Conservation (phyloP, 2,329 filamentous ascomycete genomes). For the Orbilia ellipsospora region DNA sequence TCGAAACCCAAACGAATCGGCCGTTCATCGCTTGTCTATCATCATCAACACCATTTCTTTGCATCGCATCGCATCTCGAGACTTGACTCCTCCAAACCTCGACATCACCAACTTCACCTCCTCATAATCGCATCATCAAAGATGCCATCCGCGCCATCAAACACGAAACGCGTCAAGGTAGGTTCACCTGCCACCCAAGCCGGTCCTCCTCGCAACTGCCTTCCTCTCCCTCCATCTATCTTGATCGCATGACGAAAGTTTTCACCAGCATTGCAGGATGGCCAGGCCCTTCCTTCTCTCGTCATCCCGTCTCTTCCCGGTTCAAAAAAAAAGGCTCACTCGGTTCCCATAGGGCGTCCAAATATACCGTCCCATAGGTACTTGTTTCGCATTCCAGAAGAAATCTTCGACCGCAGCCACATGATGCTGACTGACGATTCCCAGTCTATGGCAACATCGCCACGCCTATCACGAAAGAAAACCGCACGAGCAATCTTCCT, state of each 20-base stretch:
- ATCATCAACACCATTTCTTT: constrained; percentile 5
- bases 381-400: not conserved
- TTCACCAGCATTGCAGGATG: constrained; percentile 19
- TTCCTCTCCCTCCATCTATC: not conserved
- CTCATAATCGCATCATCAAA: not conserved
- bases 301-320: constrained; percentile 31
- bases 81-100: not conserved
- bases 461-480: constrained; percentile 78
- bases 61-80: constrained; percentile 5
- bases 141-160: constrained; percentile 52
- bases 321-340: constrained; percentile 6
- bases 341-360: constrained; percentile 53
- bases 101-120: constrained; percentile 3
- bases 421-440: too few relatives aligned
- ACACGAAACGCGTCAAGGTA: constrained; percentile 55
- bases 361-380: constrained; percentile 57
- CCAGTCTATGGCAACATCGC: constrained; percentile 75
- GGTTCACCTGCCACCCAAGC: constrained; percentile 17
- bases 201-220: constrained; percentile 2
- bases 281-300: not conserved
- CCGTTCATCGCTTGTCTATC: not conserved
- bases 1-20: not conserved
- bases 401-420: too few relatives aligned
- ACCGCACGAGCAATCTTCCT: constrained; percentile 79
- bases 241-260: not conserved